Conservation (phyloP, 139 green algal species). For the Picochlorum costavermella region DNA sequence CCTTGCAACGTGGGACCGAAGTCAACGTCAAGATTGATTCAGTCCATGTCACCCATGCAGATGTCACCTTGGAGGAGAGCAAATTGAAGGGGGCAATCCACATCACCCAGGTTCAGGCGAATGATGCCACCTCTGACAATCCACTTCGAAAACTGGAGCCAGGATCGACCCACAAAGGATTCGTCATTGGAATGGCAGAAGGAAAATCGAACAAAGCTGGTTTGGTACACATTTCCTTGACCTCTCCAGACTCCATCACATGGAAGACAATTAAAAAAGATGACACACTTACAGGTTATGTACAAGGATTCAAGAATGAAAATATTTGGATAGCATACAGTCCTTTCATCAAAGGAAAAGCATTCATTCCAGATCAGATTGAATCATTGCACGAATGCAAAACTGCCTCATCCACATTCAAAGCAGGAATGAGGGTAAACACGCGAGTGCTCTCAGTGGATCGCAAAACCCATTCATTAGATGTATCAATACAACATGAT, state of each 20-base stretch:
- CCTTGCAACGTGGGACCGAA: constrained; percentile 12
- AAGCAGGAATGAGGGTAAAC: not conserved
- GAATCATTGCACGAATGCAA: constrained; percentile 12
- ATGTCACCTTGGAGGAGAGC: constrained; percentile 29
- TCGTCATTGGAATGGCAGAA: not conserved
- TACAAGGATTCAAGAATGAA: constrained; percentile 25
- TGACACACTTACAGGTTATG: constrained; percentile 21
- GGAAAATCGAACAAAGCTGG: not conserved
- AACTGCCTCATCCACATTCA: not conserved
- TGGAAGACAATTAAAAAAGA: constrained; percentile 12
- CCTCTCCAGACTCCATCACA: too few species aligned
- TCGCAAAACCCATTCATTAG: constrained; percentile 27
- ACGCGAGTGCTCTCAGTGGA: constrained; percentile 26
- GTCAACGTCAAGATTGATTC: constrained; percentile 30
- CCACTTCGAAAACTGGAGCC: not conserved
- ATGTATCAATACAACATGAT: constrained; percentile 34
- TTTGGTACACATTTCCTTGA: too few species aligned
- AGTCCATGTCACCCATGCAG: constrained; percentile 32
- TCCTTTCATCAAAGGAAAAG: constrained; percentile 20
- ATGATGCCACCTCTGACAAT: not conserved
- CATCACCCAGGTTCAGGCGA: constrained; percentile 39
- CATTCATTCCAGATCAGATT: not conserved
- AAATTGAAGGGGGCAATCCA: constrained; percentile 41
- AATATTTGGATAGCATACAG: constrained; percentile 21
- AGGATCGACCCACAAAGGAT: not conserved